Percentiles rank a stretch among this genome's conserved stretches.
phyloP scores from a whole-genome alignment of 345 rosid species.

The Gossypioides kirkii region DNA sequence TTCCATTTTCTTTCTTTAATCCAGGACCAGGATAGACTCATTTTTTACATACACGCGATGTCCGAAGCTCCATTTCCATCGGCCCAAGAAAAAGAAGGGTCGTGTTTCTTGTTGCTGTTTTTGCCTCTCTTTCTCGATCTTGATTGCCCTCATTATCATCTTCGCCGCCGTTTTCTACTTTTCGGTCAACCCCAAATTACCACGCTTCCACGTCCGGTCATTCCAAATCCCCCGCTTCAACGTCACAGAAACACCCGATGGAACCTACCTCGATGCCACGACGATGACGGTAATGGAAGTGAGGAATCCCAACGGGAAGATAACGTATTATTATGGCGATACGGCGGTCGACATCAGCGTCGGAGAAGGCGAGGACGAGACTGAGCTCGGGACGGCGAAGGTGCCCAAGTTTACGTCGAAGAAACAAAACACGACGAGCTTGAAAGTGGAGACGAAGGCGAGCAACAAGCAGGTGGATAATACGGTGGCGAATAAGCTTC shows the following conservation, averaged over 20 bases:
- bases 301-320: slow-evolving; percentile 50
- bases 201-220: slow-evolving; percentile 56
- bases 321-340: slow-evolving; percentile 45
- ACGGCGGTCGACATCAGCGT: slow-evolving; percentile 34
- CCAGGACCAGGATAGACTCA: not conserved
- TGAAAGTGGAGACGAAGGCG: slow-evolving; percentile 49
- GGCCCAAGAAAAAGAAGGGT: slow-evolving; percentile 36
- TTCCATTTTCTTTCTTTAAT: not conserved
- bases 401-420: slow-evolving; percentile 43
- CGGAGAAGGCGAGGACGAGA: slow-evolving; percentile 32
- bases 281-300: slow-evolving; percentile 49
- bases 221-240: slow-evolving; percentile 41
- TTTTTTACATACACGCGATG: slow-evolving; percentile 16
- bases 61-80: slow-evolving; percentile 33
- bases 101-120: slow-evolving; percentile 51
- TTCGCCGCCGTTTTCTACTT: slow-evolving; percentile 47
- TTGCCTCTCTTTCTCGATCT: slow-evolving; percentile 27
- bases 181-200: slow-evolving; percentile 72
- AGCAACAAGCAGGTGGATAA: slow-evolving; percentile 37
- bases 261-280: slow-evolving; percentile 39
- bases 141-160: slow-evolving; percentile 35
- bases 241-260: slow-evolving; percentile 45
- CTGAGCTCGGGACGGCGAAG: slow-evolving; percentile 32
- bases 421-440: slow-evolving; percentile 42
- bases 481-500: slow-evolving; percentile 30